Base-by-base conservation (phyloP, 1,139 yeast genomes). In the Debaryomyces udenii region DNA sequence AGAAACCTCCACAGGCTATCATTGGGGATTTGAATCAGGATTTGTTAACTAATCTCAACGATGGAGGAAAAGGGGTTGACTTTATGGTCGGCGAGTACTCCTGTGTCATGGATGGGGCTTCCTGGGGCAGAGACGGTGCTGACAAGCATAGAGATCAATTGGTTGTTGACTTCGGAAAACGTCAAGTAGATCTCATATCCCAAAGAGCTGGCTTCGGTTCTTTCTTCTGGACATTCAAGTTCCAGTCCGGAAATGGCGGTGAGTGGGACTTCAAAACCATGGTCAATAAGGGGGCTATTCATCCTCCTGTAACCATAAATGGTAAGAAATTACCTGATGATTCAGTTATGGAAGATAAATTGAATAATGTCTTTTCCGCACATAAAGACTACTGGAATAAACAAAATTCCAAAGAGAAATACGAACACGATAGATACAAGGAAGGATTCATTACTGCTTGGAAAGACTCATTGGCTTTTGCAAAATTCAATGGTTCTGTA, bases 201-300 rank as follows among this genome's bases (percentile, higher is more conserved):
- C 55, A 74, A 33, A 65, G 86, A 36, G 83, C 91, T 1, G 61
- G 71, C 4, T 76, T 80, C 41, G 97, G 97, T 0, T 74, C 78
- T 40, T 91, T 76, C 62, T 93, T 93, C 64, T 93, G 98, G 98
- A 88, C 96, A 1, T 86, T 68, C 61, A 89, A 88, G 62, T 91
- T 91, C 57, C 80, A 85, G 57, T 75, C 81, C 42, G 97, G 97
- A 2, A 85, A 84, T 55, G 97, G 97, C 30, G 98, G 97, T 9
- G 96, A 89, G 65, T 91, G 98, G 98, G 97, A 93, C 42, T 83
- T 88, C 61, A 74, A 77, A 33, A 88, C 90, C 35, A 87, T 87
- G 93, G 66, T 78, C 20, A 80, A 84, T 22, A 68, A 68, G 42
- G 91, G 91, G 0, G 81, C 83, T 7, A 66, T 89, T 17, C 31